These are phyloP conservation scores for Phoenix dactylifera DNA, from an alignment of 176 grass and related monocot species.

Conservation along the genomic window DNA sequence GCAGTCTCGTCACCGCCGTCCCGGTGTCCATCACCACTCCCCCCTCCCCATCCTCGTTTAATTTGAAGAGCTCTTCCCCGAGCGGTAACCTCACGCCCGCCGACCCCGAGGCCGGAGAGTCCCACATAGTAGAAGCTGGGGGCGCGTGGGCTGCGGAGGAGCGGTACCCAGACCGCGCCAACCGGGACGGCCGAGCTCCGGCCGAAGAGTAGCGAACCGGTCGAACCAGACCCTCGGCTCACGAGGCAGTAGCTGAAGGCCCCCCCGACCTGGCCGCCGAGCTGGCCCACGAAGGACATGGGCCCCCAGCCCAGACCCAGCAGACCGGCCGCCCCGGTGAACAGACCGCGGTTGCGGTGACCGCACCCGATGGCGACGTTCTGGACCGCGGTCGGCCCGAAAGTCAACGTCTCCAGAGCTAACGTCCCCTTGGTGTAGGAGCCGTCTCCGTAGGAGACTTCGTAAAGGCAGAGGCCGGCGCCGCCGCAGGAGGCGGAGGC, in stretches of 20 bases:
- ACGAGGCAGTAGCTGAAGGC: conserved; percentile 92
- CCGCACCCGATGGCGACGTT: conserved; percentile 83
- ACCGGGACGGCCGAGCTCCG: conserved; percentile 56
- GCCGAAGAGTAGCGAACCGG: conserved; percentile 62
- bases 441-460: conserved; percentile 69
- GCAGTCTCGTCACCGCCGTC: conserved; percentile 67
- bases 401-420: conserved; percentile 75
- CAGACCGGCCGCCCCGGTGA: conserved; percentile 49
- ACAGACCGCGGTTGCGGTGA: conserved; percentile 75
- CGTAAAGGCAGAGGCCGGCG: conserved; percentile 34
- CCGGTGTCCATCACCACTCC: conserved; percentile 92
- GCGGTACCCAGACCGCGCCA: conserved; percentile 84
- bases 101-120: conserved; percentile 62
- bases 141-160: conserved; percentile 51
- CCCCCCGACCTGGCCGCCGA: conserved; percentile 55
- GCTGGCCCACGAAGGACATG: conserved; percentile 74
- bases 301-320: conserved; percentile 89
- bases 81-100: conserved; percentile 42
- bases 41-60: conserved; percentile 53
- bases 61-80: conserved; percentile 49
- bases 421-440: conserved; percentile 68
- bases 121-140: conserved; percentile 93
- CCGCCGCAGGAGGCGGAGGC: conserved; percentile 17
- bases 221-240: conserved; percentile 30
- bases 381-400: conserved; percentile 36